Evolutionary conservation across 1,284 basidiomycete species (phyloP), one percentile per base, ranked within the genome.

Genomic region (Cystobasidium pallidum): DNA sequence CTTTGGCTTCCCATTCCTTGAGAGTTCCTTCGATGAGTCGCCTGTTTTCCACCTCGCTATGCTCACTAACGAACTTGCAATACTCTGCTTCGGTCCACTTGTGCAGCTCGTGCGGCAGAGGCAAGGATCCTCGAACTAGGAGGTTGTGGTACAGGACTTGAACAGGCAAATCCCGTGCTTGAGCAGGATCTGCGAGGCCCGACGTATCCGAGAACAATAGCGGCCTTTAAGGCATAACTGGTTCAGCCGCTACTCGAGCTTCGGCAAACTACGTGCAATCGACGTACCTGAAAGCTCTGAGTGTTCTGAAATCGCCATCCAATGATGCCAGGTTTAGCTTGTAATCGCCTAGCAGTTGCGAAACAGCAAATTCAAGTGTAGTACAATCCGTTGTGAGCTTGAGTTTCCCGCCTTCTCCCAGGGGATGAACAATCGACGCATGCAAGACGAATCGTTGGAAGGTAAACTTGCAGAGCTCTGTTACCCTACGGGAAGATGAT

Each of bases 321-420:
- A 78, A 73, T 4, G 70, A 70, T 13, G 52, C 58, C 13, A 77
- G 58, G 17, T 57, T 62, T n/a, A 77, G 65, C 13, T 75, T 76
- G 54, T 78, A 74, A 8, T 74, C 68, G 1, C 74, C 72, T 0
- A 80, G 64, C 24, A 80, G 75, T 71, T 80, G 79, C 13, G 75
- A 75, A 15, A 81, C 62, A 6, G 89, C 88, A 80, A 97, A 95
- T 82, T 98, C 95, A 65, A 98, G 85, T 80, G 94, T 91, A 0
- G 94, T 91, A 92, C 96, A 94, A 80, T 98, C 94, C 65, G 88
- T 90, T 66, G 92, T 92, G 73, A 98, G 84, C 81, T 94, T 91
- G 41, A 98, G 84, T 79, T 94, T 94, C 1, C 92, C 91, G 73
- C 86, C 86, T 82, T 98, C 94, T 15, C 91, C 89, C 3, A 96